Percentiles rank a stretch among this genome's conserved stretches.
phyloP scores from a whole-genome alignment of 306 rosid species.

The Urtica urens region DNA sequence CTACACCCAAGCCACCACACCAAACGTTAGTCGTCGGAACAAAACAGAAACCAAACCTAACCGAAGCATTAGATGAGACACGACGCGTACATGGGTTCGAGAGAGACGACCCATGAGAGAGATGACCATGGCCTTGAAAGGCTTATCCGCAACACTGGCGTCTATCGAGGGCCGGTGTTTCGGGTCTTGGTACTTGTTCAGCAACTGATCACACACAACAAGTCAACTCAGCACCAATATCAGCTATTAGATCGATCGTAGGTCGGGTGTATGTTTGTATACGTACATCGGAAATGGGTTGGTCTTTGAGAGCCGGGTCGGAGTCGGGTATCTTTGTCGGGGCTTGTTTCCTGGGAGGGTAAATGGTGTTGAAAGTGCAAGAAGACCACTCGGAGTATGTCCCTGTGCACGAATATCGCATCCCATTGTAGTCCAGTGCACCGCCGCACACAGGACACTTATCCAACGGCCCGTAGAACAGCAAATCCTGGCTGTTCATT shows the following conservation, averaged over 20 bases:
- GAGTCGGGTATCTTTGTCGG: constrained; percentile 46
- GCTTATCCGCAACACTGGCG: constrained; percentile 40
- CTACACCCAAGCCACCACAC: constrained; percentile 18
- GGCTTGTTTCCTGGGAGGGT: constrained; percentile 64
- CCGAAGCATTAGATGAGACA: background rate
- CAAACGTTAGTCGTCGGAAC: too few relatives aligned
- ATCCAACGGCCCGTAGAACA: constrained; percentile 58
- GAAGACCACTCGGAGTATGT: constrained; percentile 71
- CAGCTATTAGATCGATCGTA: too few relatives aligned
- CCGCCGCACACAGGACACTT: constrained; percentile 64
- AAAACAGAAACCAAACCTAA: background rate
- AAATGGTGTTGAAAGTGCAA: constrained; percentile 53
- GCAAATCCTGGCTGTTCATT: constrained; percentile 59
- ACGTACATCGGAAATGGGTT: constrained; percentile 44
- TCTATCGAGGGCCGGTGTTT: constrained; percentile 34
- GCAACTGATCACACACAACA: constrained; percentile 27
- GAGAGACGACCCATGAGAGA: constrained; percentile 75
- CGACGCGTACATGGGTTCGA: constrained; percentile 51
- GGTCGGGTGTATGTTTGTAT: constrained; percentile 8
- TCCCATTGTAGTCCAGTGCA: constrained; percentile 51
- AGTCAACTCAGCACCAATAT: background rate
- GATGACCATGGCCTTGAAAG: constrained; percentile 60
- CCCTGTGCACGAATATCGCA: constrained; percentile 48
- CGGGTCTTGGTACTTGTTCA: constrained; percentile 55
- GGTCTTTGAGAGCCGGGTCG: constrained; percentile 47